A percentile compares a stretch with the other conserved stretches of the same genome.
phyloP scores from a whole-genome alignment of 2,329 filamentous ascomycete genomes.

The Chaetomiaceae sp. region DNA sequence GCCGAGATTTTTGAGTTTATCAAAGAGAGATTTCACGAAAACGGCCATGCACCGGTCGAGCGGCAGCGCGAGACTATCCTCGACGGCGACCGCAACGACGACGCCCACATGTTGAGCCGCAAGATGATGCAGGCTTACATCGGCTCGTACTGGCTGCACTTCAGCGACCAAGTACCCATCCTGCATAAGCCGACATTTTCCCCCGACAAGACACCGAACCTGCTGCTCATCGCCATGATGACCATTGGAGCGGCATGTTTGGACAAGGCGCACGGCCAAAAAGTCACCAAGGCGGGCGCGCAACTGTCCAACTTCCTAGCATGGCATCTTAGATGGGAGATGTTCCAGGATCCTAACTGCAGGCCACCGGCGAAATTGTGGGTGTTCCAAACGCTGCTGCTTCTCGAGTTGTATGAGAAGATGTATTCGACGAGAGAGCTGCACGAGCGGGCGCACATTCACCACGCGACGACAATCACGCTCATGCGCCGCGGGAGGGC shows the following conservation, averaged over 20 bases:
- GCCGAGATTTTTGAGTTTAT: slow-evolving; percentile 80
- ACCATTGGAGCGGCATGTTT: slow-evolving; percentile 86
- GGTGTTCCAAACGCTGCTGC: slow-evolving; percentile 86
- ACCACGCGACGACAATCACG: slow-evolving; percentile 92
- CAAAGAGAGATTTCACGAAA: slow-evolving; percentile 74
- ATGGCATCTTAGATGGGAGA: slow-evolving; percentile 91
- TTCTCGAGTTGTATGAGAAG: slow-evolving; percentile 94
- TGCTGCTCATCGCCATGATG: slow-evolving; percentile 84
- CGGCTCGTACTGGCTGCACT: slow-evolving; percentile 89
- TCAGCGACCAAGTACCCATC: slow-evolving; percentile 91
- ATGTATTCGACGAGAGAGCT: slow-evolving; percentile 91
- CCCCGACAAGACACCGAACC: slow-evolving; percentile 77
- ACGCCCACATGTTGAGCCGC: slow-evolving; percentile 68
- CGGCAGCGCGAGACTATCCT: slow-evolving; percentile 73
- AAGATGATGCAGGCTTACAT: slow-evolving; percentile 97
- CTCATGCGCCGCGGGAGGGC: slow-evolving; percentile 92
- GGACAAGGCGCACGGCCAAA: slow-evolving; percentile 73
- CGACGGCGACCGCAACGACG: slow-evolving; percentile 68
- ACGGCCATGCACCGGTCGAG: slow-evolving; percentile 67
- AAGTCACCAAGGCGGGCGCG: slow-evolving; percentile 70
- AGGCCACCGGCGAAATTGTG: slow-evolving; percentile 89
- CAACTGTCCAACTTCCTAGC: slow-evolving; percentile 85
- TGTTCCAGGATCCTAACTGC: slow-evolving; percentile 89
- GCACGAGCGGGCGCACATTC: slow-evolving; percentile 92
- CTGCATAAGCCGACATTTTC: slow-evolving; percentile 92